phyloP scores from a whole-genome alignment of 805 yeast genomes.

The Candida orba region DNA sequence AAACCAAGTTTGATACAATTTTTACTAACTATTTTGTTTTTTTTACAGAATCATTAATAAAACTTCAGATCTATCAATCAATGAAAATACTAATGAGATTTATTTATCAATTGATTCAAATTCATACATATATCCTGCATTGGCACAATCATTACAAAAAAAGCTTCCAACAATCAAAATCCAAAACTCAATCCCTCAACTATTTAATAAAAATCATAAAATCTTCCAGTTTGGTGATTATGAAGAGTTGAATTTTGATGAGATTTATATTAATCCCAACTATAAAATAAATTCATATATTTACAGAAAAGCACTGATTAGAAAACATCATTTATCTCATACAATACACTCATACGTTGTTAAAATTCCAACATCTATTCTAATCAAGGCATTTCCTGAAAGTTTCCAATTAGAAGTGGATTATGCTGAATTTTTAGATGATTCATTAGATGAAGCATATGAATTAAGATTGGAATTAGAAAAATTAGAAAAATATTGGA shows the following conservation, averaged over 20 bases:
- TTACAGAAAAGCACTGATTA: constrained; percentile 81
- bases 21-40: neutral
- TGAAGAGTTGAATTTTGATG: constrained; percentile 78
- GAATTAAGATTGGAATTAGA: constrained; percentile 79
- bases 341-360: constrained; percentile 69
- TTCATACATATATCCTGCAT: constrained; percentile 37
- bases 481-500: constrained; percentile 61
- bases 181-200: neutral
- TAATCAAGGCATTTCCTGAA: constrained; percentile 60
- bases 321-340: constrained; percentile 85
- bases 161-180: constrained; percentile 27
- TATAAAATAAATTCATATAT: constrained; percentile 76
- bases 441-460: constrained; percentile 85
- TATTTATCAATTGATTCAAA: constrained; percentile 27
- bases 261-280: constrained; percentile 33
- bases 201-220: constrained; percentile 18
- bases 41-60: neutral
- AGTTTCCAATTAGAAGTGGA: constrained; percentile 80
- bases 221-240: constrained; percentile 82
- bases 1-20: no score
- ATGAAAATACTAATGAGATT: neutral
- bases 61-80: no score
- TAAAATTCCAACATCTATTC: constrained; percentile 64
- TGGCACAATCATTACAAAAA: constrained; percentile 24
- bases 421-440: constrained; percentile 94